phyloP scores from a whole-genome alignment of 768 basidiomycete species.

The Cyclocybe cylindracea region DNA sequence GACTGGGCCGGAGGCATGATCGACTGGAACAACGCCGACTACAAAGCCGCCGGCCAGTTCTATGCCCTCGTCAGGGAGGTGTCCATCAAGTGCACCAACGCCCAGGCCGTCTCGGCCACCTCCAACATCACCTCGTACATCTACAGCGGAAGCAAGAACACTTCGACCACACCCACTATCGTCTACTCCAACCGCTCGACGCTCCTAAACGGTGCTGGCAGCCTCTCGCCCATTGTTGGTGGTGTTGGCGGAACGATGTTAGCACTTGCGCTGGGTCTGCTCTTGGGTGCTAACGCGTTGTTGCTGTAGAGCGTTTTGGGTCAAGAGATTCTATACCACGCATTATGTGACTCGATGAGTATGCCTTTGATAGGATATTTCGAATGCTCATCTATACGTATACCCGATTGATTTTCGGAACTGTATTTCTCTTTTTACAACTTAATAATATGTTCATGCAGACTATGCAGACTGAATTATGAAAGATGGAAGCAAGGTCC shows the following conservation, averaged over 20 bases:
- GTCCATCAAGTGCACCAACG: conserved; percentile 62
- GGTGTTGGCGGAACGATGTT: conserved; percentile 16
- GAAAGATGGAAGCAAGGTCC: no score
- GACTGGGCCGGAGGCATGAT: conserved; percentile 84
- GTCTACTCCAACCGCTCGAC: conserved; percentile 60
- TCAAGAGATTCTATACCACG: background rate
- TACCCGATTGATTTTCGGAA: no score
- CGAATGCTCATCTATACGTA: no score
- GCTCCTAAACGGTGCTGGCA: conserved; percentile 48
- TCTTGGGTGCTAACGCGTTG: conserved; percentile 26
- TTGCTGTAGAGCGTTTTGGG: conserved; percentile 12
- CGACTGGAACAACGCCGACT: conserved; percentile 81
- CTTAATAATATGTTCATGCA: no score
- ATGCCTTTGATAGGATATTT: no score
- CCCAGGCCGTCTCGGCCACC: conserved; percentile 38
- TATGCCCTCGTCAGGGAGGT: conserved; percentile 65
- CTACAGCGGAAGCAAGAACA: conserved; percentile 51
- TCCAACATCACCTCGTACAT: conserved; percentile 62
- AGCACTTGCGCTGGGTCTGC: conserved; percentile 24
- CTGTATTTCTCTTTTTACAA: no score
- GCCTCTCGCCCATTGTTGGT: conserved; percentile 17
- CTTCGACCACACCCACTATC: conserved; percentile 53
- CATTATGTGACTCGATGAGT: background rate
- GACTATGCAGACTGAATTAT: no score
- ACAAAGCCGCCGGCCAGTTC: conserved; percentile 72